Base-by-base conservation (phyloP, 1,284 basidiomycete species). In the Tremellales sp. region DNA sequence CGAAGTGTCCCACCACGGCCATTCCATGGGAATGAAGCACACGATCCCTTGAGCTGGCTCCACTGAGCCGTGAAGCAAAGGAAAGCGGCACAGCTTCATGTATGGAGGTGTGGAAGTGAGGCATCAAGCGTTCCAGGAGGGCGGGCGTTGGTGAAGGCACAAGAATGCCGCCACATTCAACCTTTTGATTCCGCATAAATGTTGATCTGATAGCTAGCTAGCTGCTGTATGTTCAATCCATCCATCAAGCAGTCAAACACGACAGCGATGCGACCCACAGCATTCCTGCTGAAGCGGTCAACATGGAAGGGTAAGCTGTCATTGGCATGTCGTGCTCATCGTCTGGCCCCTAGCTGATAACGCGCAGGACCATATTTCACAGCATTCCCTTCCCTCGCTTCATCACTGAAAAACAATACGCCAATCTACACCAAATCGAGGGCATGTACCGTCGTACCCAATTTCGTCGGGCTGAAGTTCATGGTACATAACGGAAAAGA, bases 401-500 rank as follows among this genome's bases (percentile, higher is more conserved):
- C 92, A 48, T 87, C 93, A 3, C 76, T 91, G 48, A 79, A 84
- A 59, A 85, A 86, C 75, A 89, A 90, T 74, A 80, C 84, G 24
- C 83, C 91, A 0, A 93, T 98, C 67, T 83, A 84, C 64, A 98
- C 94, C 0, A 82, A 92, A 60, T 89, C 90, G 6, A 79, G 94
- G 51, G 79, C 87, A 37, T 97, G 91, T 67, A 97, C 93, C 5
- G 88, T 98, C 67, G 78, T 98, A 8, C 94, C 94, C 1, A 92
- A 89, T 64, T 96, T 93, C 64, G 88, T 96, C 43, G 92, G 92
- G 4, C 78, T 92, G 40, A 84, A 84, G 49, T 96, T 96, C 71
- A 77, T 89, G 70, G 89, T 98, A 0, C 91, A 97, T 75, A 97
- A 97, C 62, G 94, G 94, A 40, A 91, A 87, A 75, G 83, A 89